Conservation (phyloP, 441 rosid genomes). For the Syzygium malaccense region DNA sequence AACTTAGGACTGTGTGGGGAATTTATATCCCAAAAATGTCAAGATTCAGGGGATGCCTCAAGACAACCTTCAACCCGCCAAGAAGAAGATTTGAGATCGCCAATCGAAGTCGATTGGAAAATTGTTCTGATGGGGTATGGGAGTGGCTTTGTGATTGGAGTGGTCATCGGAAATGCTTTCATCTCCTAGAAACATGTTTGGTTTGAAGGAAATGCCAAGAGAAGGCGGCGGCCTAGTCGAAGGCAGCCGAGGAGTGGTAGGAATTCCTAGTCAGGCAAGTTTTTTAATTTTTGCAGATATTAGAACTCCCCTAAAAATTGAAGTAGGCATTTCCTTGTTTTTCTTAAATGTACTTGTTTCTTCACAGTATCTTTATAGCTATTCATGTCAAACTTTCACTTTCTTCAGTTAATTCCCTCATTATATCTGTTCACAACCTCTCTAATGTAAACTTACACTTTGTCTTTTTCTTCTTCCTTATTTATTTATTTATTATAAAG, state of each 20-base stretch:
- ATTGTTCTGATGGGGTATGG: not conserved
- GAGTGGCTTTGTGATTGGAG: not conserved
- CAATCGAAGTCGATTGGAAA: not conserved
- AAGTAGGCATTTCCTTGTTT: fast-evolving
- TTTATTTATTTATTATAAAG: not conserved
- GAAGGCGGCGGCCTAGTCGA: not conserved
- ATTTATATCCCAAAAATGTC: not conserved
- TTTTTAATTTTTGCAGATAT: not conserved
- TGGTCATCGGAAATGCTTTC: not conserved
- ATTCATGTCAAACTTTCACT: not conserved
- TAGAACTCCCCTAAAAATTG: not conserved
- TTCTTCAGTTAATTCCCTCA: not conserved
- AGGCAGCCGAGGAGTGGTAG: not conserved
- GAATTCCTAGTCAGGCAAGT: fast-evolving
- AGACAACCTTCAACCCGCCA: not conserved
- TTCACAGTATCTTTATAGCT: not conserved
- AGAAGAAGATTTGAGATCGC: not conserved
- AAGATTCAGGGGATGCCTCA: fast-evolving
- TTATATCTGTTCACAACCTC: too few species aligned
- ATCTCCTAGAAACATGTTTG: not conserved
- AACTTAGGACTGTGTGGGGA: not conserved
- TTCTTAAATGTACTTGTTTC: not conserved
- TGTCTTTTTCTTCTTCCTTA: too few species aligned
- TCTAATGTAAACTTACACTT: too few species aligned
- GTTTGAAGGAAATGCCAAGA: not conserved